Evolutionary conservation across 2,329 filamentous ascomycete species (phyloP).

Genomic region (Phaeosphaeriaceae sp.): DNA sequence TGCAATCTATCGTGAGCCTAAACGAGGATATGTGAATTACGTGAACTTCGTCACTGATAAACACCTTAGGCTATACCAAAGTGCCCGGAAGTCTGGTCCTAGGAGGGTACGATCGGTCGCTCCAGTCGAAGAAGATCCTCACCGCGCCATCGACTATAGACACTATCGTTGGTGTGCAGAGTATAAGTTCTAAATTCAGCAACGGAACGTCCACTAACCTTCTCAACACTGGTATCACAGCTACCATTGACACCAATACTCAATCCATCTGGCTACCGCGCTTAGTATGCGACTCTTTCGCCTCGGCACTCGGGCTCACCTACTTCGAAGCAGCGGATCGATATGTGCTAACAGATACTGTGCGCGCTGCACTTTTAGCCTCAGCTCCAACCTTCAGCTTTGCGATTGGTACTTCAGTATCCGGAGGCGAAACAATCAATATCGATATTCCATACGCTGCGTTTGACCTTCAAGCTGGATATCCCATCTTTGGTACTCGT

Average conservation of each 20-base stretch:
- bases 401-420: not conserved
- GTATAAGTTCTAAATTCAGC: not conserved
- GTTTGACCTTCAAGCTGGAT: slow-evolving; percentile 51
- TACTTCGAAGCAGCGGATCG: slow-evolving; percentile 39
- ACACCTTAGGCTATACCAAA: slow-evolving; percentile 1
- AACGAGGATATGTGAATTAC: too few species aligned
- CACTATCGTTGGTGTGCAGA: slow-evolving; percentile 2
- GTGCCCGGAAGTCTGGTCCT: slow-evolving; percentile 18
- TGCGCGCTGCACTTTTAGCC: slow-evolving; percentile 35
- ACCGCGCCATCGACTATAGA: not conserved
- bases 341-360: slow-evolving; percentile 38
- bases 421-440: slow-evolving; percentile 38
- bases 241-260: not conserved
- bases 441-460: slow-evolving; percentile 54
- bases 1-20: slow-evolving; percentile 60
- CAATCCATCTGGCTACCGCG: slow-evolving; percentile 1
- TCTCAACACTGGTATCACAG: not conserved
- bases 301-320: not conserved
- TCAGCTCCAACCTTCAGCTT: slow-evolving; percentile 30
- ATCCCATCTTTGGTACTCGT: slow-evolving; percentile 58
- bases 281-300: slow-evolving; percentile 2
- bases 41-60: too few species aligned
- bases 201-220: not conserved
- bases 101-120: slow-evolving; percentile 21
- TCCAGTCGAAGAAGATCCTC: not conserved